Conservation (phyloP, 257 asterid species). For the Knoxia roxburghii region DNA sequence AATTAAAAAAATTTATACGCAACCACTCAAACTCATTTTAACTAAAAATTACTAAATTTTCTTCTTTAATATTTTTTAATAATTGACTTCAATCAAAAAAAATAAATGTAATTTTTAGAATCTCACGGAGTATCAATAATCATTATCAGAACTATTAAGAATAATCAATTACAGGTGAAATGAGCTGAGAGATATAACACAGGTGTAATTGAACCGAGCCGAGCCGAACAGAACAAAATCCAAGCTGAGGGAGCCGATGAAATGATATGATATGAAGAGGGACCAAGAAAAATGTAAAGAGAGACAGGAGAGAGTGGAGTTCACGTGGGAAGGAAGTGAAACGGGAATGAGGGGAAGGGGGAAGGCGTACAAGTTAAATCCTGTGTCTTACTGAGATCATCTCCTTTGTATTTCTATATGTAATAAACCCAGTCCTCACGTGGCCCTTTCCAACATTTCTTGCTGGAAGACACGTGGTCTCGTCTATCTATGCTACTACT, state of each 20-base stretch:
- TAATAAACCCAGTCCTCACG: conserved; percentile 34
- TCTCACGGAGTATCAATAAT: no score
- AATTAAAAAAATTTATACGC: no score
- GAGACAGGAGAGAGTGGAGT: conserved; percentile 43
- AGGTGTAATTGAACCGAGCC: neutral
- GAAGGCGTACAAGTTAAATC: conserved; percentile 16
- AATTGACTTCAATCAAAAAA: no score
- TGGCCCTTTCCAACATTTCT: conserved; percentile 42
- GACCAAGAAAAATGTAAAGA: conserved; percentile 4
- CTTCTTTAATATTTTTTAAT: no score
- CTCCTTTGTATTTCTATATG: neutral
- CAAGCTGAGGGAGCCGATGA: neutral
- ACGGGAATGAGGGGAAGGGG: conserved; percentile 11
- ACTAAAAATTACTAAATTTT: no score
- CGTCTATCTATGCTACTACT: conserved; percentile 21
- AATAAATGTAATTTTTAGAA: no score
- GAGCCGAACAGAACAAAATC: neutral
- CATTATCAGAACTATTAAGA: no score
- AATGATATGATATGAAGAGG: neutral
- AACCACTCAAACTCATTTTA: no score
- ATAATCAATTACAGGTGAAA: no score
- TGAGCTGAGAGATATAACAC: no score
- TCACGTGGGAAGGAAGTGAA: conserved; percentile 52
- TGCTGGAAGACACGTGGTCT: conserved; percentile 55
- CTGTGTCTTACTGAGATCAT: no score